Base-by-base conservation (phyloP, 176 grass and related monocot species). In the Oryza punctata region DNA sequence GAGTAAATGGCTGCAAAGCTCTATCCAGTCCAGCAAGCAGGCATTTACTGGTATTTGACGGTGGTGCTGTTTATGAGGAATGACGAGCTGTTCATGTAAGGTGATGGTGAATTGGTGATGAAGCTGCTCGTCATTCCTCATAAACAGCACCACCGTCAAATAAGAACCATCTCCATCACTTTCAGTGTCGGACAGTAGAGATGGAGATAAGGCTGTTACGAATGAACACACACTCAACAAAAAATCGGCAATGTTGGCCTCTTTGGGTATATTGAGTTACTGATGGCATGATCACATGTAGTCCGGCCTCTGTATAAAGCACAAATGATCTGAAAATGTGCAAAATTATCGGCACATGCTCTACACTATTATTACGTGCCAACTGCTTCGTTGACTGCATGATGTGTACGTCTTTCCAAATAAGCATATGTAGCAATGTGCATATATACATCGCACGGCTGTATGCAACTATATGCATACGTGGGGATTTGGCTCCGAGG, bases 361-460 rank as follows among this genome's bases (percentile, higher is more conserved):
- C 33, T 60, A 60, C 54, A 23, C 18, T 60, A 32, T 18, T 33
- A 1, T 29, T 63, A 18, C 18, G 84, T 14, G 43, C 70, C 77
- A 75, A 23, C 78, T 21, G 61, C 69, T 73, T 81, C 70, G 44
- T 57, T 86, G 70, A 81, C 70, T 57, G 12, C 61, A n/a, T 2
- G 27, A 12, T 35, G 30, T 7, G 21, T 15, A 1, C 12, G 43
- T 67, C 30, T 54, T 57, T 23, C 46, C 64, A 77, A 29, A 75
- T 38, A 12, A 16, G 63, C 61, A 26, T 27, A n/a, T 29, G 46
- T 19, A 38, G 30, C 65, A 41, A 3, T 45, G 50, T 26, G 67
- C 2, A 52, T 52, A 19, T 13, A 13, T 12, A 5, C 18, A 73
- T 4, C 63, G 32, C 12, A 25, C 25, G 19, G 7, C 50, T 57